These are phyloP conservation scores for Populus nigra DNA, from an alignment of 345 rosid genomes.

Conservation along the genomic window DNA sequence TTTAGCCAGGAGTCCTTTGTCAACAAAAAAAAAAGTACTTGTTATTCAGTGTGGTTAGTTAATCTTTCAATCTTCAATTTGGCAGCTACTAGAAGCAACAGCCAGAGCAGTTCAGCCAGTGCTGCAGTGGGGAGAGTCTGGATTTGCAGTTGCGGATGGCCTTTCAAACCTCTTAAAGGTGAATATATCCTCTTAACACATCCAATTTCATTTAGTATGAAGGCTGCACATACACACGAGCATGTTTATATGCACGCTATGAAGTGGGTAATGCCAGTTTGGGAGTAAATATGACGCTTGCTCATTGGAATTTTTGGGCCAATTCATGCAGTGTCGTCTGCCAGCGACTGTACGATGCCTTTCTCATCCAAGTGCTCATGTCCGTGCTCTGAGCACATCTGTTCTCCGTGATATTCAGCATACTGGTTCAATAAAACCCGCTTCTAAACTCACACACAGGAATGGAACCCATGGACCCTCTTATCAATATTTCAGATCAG, in stretches of 20 bases:
- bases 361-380: constrained; percentile 93
- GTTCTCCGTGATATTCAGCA: constrained; percentile 72
- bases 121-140: constrained; percentile 84
- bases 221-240: not conserved
- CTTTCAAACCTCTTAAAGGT: constrained; percentile 90
- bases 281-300: not conserved
- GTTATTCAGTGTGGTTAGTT: not conserved
- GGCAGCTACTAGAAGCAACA: constrained; percentile 90
- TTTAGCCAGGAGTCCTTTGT: not conserved
- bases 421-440: constrained; percentile 40
- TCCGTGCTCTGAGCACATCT: constrained; percentile 82
- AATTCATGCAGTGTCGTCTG: constrained; percentile 77
- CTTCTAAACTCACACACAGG: constrained; percentile 38
- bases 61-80: constrained; percentile 10
- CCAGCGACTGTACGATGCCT: constrained; percentile 80
- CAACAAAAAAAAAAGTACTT: not conserved
- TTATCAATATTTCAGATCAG: constrained; percentile 47
- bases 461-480: constrained; percentile 56
- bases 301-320: constrained; percentile 11
- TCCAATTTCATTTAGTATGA: not conserved
- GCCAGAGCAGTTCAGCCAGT: constrained; percentile 87
- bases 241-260: not conserved
- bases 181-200: constrained; percentile 4
- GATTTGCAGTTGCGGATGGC: constrained; percentile 82
- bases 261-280: not conserved